phyloP scores from a whole-genome alignment of 768 basidiomycete species.

The Tephrocybe sp. region DNA sequence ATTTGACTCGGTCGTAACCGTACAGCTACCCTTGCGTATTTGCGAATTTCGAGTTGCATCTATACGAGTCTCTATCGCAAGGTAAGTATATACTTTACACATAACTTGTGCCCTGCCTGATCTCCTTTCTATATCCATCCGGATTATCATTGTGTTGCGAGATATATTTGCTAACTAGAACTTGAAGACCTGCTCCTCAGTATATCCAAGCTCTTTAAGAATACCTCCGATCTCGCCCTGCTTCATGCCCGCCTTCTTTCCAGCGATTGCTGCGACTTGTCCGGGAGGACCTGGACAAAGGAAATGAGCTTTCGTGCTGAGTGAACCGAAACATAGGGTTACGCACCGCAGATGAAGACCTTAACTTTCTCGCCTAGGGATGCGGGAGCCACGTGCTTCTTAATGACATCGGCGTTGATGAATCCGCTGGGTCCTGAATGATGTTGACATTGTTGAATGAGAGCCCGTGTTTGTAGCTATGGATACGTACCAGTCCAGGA shows the following conservation, averaged over 20 bases:
- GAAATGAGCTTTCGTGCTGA: neutral
- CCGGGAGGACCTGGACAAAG: conserved; percentile 66
- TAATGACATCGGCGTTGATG: conserved; percentile 70
- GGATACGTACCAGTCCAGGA: conserved; percentile 51
- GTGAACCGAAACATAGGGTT: neutral
- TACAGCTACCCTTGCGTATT: too few species aligned
- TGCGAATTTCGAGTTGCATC: too few species aligned
- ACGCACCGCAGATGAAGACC: conserved; percentile 84
- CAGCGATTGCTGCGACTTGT: conserved; percentile 86
- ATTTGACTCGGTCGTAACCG: too few species aligned
- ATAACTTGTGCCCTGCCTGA: neutral
- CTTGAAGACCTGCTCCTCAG: conserved; percentile 66
- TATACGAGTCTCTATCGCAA: too few species aligned
- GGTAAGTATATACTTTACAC: too few species aligned
- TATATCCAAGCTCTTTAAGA: conserved; percentile 89
- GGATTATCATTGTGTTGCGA: neutral
- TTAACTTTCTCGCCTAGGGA: conserved; percentile 77
- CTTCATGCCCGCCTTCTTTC: conserved; percentile 85
- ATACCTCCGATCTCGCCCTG: conserved; percentile 82
- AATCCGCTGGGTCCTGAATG: conserved; percentile 66
- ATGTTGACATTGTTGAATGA: too few species aligned
- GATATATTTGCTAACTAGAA: too few species aligned
- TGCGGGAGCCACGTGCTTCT: conserved; percentile 67
- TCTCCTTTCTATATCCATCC: neutral
- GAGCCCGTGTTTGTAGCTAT: neutral